Base-by-base conservation (phyloP, 306 rosid genomes). In the Quercus mongolica region DNA sequence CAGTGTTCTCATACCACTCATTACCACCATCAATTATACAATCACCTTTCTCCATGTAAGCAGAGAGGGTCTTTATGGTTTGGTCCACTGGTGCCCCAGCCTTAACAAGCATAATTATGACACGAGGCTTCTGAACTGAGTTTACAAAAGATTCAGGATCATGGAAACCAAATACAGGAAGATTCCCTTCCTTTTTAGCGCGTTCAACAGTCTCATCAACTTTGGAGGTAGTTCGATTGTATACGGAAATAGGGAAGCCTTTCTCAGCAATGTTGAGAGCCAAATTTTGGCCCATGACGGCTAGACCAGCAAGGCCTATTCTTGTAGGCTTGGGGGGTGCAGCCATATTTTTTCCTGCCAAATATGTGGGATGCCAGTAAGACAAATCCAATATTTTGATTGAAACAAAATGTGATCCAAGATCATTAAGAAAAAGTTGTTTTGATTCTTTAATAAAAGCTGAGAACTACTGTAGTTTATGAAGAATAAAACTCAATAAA, bases 1-100 rank as follows among this genome's bases (percentile, higher is more conserved):
- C 98, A 7, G 98, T 94, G 84, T 92, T 94, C 85, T 94, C 98
- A 5, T 94, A 94, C 98, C 98, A 94, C 84, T 94, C 98, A 64
- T 94, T 94, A 79, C 98, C 98, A 55, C 98, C 98, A 55, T 94
- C 96, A 82, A 94, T 87, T 21, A 94, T 94, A 80, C 96, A 90
- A 83, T 94, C 98, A 28, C 97, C 98, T 76, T 90, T 92, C 82
- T 94, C 98, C 92, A 94, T 0, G 87, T 78, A 88, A 6, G 77
- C 80, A n/a, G 97, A 86, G 61, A 94, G 92, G 83, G 98, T 92
- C 86, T 94, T 92, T 76, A 94, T 92, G 56, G 97, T 94, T 77
- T 94, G 93, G 85, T 94, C 98, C 81, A 94, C 98, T 10, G 98
- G 98, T 2, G 90, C 88, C 70, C 98, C 98, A 0, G 98, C 98